Evolutionary conservation across 805 yeast genomes (phyloP), one percentile per base, ranked within the genome.

Genomic region (Saccharomycopsis selenospora): DNA sequence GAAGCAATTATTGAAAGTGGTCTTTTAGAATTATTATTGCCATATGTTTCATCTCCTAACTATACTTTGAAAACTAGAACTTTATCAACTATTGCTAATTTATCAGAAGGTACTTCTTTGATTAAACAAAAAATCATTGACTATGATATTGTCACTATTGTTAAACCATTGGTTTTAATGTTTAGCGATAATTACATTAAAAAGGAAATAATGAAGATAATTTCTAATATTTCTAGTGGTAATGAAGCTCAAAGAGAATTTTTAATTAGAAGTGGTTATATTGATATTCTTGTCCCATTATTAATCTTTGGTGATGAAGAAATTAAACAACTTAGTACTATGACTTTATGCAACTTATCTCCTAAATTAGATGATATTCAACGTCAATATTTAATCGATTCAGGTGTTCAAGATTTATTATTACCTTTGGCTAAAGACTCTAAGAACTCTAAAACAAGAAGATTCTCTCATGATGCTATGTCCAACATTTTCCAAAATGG

Each of bases 201-300:
- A 25, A 25, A 25, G 23, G 53, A 52, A 36, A 50, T 49, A 18
- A 49, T 52, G 53, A 18, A 45, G 14, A 47, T 52, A n/a, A 24
- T 52, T n/a, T 24, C 46, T 13, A 49, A 49, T 17, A 40, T 52
- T n/a, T 29, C 51, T 17, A 29, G 20, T 10, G 55, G 55, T n/a
- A 33, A 23, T 20, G 48, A 42, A 13, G n/a, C 29, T 7, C 55
- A 52, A 33, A 26, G 33, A 26, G 33, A 43, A 14, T 49, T 49
- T 17, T 40, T 52, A 23, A 46, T 52, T n/a, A 22, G 42, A 3
- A 4, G 36, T 18, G 46, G 46, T 22, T 52, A 52, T 44, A 46
- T 52, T 36, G 55, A 52, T 22, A 41, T 52, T 10, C 46, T 52
- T 18, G 55, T 52, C 6, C 53, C 55, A 23, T 42, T 52, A 36